phyloP scores from a whole-genome alignment of 208 protist species.

The Trypanosoma scelopori region DNA sequence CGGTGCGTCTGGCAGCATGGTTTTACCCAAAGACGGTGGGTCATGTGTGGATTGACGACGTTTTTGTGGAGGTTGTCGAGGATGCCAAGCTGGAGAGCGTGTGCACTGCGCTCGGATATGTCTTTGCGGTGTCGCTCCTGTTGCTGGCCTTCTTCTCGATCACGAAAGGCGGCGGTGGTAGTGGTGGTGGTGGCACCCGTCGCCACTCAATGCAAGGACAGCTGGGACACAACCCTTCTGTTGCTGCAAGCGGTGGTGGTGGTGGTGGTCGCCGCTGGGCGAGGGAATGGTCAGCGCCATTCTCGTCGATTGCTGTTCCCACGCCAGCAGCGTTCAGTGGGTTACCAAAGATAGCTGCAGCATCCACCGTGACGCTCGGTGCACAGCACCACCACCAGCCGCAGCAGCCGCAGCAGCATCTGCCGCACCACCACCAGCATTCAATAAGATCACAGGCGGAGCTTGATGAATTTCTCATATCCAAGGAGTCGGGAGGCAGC shows the following conservation, averaged over 20 bases:
- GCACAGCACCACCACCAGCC: not conserved
- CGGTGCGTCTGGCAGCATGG: constrained; percentile 24
- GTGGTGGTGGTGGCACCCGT: not conserved
- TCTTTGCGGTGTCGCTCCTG: constrained; percentile 27
- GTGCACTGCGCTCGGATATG: constrained; percentile 16
- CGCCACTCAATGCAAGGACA: too few relatives aligned
- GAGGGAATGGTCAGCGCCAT: not conserved
- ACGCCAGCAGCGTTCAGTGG: not conserved
- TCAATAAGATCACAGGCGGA: constrained; percentile 46
- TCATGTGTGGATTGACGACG: constrained; percentile 67
- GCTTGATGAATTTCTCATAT: constrained; percentile 40
- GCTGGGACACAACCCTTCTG: not conserved
- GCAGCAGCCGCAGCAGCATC: constrained; percentile 3
- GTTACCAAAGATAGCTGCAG: not conserved
- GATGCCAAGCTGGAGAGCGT: constrained; percentile 32
- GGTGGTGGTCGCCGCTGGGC: not conserved
- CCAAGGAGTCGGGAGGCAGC: constrained; percentile 11
- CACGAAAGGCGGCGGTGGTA: not conserved
- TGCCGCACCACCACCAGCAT: constrained; percentile 19
- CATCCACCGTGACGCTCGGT: not conserved
- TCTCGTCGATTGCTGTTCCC: constrained; percentile 23
- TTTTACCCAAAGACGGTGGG: constrained; percentile 34
- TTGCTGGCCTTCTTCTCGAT: constrained; percentile 18
- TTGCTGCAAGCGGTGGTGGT: not conserved
- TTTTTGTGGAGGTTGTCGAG: constrained; percentile 77